Percentiles rank a stretch among this genome's conserved stretches.
Conservation (phyloP, 768 basidiomycete genomes). For the Phanerochaete carnosa region DNA sequence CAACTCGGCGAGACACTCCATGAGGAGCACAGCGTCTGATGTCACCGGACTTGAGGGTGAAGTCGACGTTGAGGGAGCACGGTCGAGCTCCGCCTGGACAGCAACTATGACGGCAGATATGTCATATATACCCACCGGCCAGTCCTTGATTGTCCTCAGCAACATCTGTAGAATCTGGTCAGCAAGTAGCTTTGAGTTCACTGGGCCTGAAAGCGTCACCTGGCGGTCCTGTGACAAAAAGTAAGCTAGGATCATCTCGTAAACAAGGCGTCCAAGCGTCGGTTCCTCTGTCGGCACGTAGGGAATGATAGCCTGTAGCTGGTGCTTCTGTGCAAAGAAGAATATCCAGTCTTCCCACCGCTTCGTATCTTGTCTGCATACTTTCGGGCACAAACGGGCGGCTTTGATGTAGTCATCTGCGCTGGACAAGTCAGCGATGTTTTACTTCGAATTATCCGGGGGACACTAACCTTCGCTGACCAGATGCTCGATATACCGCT, state of each 20-base stretch:
- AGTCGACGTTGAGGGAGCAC: conserved; percentile 47
- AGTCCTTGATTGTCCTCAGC: conserved; percentile 74
- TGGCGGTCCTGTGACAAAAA: conserved; percentile 75
- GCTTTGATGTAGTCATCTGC: conserved; percentile 64
- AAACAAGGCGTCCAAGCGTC: conserved; percentile 77
- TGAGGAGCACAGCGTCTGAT: conserved; percentile 61
- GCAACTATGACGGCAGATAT: conserved; percentile 85
- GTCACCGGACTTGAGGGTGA: conserved; percentile 39
- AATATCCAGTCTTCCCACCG: conserved; percentile 98
- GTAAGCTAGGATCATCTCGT: conserved; percentile 92
- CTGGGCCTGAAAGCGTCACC: too few relatives aligned
- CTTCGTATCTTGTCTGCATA: conserved; percentile 74
- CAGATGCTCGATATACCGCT: conserved; percentile 85
- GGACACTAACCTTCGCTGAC: conserved; percentile 62
- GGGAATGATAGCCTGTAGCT: conserved; percentile 87
- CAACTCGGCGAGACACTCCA: conserved; percentile 95
- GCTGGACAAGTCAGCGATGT: not conserved
- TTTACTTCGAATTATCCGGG: too few relatives aligned
- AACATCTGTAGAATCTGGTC: too few relatives aligned
- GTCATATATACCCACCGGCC: conserved; percentile 92
- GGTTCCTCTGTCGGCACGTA: conserved; percentile 83
- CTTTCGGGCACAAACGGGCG: conserved; percentile 78
- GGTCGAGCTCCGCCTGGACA: conserved; percentile 78
- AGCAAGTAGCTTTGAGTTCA: too few relatives aligned
- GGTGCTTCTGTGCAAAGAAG: conserved; percentile 75